Percentiles rank a stretch among this genome's conserved stretches.
phyloP scores from a whole-genome alignment of 306 rosid genomes.

The Sophora flavescens region DNA sequence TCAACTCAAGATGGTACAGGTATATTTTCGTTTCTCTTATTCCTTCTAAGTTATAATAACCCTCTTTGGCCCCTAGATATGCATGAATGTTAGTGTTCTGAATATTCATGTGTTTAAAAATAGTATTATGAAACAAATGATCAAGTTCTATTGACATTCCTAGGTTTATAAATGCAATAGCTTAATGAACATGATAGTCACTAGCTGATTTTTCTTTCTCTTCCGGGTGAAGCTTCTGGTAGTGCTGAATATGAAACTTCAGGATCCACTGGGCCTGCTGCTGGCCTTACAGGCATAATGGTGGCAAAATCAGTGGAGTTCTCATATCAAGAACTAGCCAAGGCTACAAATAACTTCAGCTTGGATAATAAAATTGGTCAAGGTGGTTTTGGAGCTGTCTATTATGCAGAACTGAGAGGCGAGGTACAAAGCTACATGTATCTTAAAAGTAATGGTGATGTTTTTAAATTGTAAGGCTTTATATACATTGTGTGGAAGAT shows the following conservation, averaged over 20 bases:
- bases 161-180: not conserved
- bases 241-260: constrained; percentile 54
- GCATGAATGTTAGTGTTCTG: constrained; percentile 5
- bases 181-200: not conserved
- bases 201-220: constrained; percentile 28
- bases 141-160: not conserved
- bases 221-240: constrained; percentile 48
- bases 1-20: constrained; percentile 59
- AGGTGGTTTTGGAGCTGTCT: constrained; percentile 92
- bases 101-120: not conserved
- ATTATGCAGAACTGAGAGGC: constrained; percentile 90
- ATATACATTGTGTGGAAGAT: too few species aligned
- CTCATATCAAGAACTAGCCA: constrained; percentile 79
- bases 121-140: not conserved
- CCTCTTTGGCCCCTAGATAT: not conserved
- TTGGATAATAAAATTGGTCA: constrained; percentile 81
- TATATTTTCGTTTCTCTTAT: constrained; percentile 39
- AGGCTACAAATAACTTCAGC: constrained; percentile 79
- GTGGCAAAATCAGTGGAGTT: constrained; percentile 79
- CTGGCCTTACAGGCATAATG: constrained; percentile 62
- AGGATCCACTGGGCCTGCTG: constrained; percentile 51
- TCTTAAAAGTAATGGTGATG: not conserved
- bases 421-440: constrained; percentile 60
- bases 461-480: too few species aligned
- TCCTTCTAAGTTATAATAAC: constrained; percentile 5